These are phyloP conservation scores for Xylariomycetidae sp. DNA, from an alignment of 2,329 filamentous ascomycete species.

Conservation along the genomic window DNA sequence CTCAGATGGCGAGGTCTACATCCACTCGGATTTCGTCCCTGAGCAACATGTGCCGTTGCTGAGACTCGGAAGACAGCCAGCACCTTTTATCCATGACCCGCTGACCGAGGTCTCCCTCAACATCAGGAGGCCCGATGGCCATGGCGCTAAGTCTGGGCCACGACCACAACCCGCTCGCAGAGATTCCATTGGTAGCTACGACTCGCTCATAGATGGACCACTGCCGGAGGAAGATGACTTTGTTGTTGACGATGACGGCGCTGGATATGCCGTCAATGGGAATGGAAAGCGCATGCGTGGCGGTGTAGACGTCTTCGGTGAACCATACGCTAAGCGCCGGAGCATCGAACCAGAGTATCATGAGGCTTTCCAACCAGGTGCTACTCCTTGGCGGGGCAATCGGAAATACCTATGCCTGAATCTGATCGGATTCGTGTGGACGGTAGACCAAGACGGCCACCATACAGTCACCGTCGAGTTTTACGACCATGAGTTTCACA, in stretches of 20 bases:
- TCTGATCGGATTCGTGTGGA: conserved; percentile 92
- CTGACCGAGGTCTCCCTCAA: conserved; percentile 65
- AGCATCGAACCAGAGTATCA: conserved; percentile 63
- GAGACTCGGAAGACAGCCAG: conserved; percentile 58
- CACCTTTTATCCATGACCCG: conserved; percentile 81
- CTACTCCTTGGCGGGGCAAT: conserved; percentile 93
- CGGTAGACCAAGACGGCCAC: conserved; percentile 87
- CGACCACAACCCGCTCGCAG: conserved; percentile 50
- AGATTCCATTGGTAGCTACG: conserved; percentile 69
- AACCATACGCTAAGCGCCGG: conserved; percentile 42
- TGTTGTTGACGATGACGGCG: conserved; percentile 90
- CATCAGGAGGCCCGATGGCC: conserved; percentile 47
- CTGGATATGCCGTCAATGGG: conserved; percentile 66
- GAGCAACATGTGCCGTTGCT: conserved; percentile 52
- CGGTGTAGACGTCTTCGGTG: conserved; percentile 44
- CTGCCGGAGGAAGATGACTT: conserved; percentile 66
- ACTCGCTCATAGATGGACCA: conserved; percentile 67
- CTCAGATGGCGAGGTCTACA: conserved; percentile 87
- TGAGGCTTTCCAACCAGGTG: conserved; percentile 83
- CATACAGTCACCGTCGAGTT: conserved; percentile 96
- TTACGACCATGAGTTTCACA: conserved; percentile 86
- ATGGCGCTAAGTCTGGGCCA: conserved; percentile 47
- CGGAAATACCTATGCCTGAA: conserved; percentile 91
- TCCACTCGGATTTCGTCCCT: conserved; percentile 66
- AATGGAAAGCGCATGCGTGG: conserved; percentile 45